Conservation (phyloP, 805 yeast species). For the Hanseniaspora singularis region DNA sequence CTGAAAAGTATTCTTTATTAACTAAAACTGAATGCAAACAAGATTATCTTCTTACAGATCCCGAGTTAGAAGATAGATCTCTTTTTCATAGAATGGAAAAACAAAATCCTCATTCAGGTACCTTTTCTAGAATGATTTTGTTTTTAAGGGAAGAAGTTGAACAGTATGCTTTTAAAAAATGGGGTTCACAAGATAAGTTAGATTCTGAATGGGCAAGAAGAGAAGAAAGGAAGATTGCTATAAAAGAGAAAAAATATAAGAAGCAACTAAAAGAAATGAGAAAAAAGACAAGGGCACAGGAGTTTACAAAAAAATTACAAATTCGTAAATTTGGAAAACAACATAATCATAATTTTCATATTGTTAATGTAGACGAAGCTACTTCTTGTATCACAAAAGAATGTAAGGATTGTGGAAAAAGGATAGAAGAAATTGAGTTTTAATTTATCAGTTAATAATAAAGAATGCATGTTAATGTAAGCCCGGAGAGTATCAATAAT, state of each 20-base stretch:
- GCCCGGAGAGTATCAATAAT: too few species aligned
- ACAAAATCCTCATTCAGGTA: conserved; percentile 86
- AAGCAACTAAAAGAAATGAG: conserved; percentile 78
- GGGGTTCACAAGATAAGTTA: conserved; percentile 83
- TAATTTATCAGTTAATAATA: too few species aligned
- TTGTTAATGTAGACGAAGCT: conserved; percentile 37
- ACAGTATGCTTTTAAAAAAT: conserved; percentile 78
- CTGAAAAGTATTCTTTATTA: conserved; percentile 79
- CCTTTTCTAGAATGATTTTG: conserved; percentile 84
- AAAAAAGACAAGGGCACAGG: conserved; percentile 83
- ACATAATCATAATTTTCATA: conserved; percentile 69
- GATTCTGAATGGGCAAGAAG: conserved; percentile 89
- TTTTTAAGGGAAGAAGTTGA: conserved; percentile 87
- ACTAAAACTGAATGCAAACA: conserved; percentile 93
- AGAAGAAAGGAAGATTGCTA: conserved; percentile 54
- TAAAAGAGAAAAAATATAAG: conserved; percentile 70
- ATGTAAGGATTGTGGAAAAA: conserved; percentile 73
- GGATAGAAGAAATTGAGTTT: conserved; percentile 61
- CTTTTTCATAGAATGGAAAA: conserved; percentile 70
- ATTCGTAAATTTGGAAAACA: conserved; percentile 46
- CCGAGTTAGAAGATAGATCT: conserved; percentile 64
- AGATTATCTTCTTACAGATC: conserved; percentile 87
- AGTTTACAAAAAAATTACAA: conserved; percentile 57
- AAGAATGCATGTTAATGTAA: too few species aligned
- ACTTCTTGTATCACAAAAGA: conserved; percentile 40